Percentiles rank a stretch among this genome's conserved stretches.
Conservation (phyloP, 257 asterid genomes). For the Capsicum chinense region DNA sequence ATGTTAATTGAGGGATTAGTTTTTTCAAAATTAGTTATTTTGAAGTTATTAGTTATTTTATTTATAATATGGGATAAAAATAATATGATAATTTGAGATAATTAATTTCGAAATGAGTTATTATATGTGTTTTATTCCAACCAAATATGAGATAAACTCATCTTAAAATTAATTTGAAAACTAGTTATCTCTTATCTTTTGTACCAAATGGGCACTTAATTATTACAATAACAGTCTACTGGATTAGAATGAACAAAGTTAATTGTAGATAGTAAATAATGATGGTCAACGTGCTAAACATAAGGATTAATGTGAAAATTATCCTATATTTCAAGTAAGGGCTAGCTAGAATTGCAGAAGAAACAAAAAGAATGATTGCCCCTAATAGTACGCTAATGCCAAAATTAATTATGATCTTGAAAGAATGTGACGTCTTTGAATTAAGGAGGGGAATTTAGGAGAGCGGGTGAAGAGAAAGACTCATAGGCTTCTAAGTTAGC, state of each 20-base stretch:
- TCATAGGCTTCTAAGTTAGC: too few species aligned
- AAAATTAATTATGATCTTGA: not conserved
- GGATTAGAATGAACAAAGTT: not conserved
- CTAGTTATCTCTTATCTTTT: too few species aligned
- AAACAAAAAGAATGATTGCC: not conserved
- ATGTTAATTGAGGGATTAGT: too few species aligned
- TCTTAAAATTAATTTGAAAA: too few species aligned
- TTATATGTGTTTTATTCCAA: too few species aligned
- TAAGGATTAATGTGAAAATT: not conserved
- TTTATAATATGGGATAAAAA: too few species aligned
- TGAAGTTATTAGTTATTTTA: too few species aligned
- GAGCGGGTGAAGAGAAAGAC: not conserved
- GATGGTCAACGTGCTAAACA: slow-evolving; percentile 23
- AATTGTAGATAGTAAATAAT: not conserved
- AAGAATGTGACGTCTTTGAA: not conserved
- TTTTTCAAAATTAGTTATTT: too few species aligned
- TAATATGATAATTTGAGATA: too few species aligned
- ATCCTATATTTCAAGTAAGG: not conserved
- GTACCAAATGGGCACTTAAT: not conserved
- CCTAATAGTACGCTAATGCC: not conserved
- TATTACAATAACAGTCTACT: not conserved
- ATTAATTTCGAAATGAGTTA: too few species aligned
- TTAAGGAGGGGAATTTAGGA: too few species aligned
- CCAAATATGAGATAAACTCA: too few species aligned
- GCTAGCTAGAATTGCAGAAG: not conserved